Evolutionary conservation across 2,329 filamentous ascomycete species (phyloP).

Genomic region (Lecanicillium sp.): DNA sequence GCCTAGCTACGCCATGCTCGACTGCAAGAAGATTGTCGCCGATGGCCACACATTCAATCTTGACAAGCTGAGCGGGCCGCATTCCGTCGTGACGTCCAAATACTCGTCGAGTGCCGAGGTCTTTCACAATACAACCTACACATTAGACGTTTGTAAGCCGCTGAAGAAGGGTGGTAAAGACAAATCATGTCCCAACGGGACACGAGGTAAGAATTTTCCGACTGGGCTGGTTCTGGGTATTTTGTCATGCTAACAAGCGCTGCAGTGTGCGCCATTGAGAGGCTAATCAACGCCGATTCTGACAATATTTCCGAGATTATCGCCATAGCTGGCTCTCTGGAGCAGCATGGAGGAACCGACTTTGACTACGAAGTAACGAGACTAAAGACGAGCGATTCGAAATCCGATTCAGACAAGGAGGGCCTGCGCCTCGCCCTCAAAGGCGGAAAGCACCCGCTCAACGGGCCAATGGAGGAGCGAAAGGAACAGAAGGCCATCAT

Average conservation of each 20-base stretch:
- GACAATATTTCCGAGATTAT: conserved; percentile 49
- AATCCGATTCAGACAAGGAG: conserved; percentile 58
- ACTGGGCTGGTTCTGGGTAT: no score
- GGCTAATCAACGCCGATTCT: conserved; percentile 40
- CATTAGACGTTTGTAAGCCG: conserved; percentile 65
- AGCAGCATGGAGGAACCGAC: conserved; percentile 44
- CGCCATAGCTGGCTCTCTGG: conserved; percentile 67
- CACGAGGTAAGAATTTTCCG: conserved; percentile 52
- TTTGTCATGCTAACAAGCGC: background rate
- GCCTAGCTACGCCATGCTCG: conserved; percentile 39
- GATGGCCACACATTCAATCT: conserved; percentile 58
- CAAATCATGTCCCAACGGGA: conserved; percentile 59
- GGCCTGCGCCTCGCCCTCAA: conserved; percentile 63
- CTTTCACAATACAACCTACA: conserved; percentile 66
- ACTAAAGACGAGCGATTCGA: conserved; percentile 55
- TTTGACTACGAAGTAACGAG: conserved; percentile 60
- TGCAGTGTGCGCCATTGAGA: conserved; percentile 67
- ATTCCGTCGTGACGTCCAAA: conserved; percentile 55
- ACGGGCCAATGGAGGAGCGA: conserved; percentile 41
- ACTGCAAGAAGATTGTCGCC: conserved; percentile 54
- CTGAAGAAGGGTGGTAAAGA: conserved; percentile 54
- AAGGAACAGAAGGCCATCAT: conserved; percentile 67
- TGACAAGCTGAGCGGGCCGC: conserved; percentile 54
- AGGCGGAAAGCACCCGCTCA: conserved; percentile 45
- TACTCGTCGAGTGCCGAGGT: conserved; percentile 43